Evolutionary conservation across 805 yeast species (phyloP).

Genomic region (Candida nonsorbophila): DNA sequence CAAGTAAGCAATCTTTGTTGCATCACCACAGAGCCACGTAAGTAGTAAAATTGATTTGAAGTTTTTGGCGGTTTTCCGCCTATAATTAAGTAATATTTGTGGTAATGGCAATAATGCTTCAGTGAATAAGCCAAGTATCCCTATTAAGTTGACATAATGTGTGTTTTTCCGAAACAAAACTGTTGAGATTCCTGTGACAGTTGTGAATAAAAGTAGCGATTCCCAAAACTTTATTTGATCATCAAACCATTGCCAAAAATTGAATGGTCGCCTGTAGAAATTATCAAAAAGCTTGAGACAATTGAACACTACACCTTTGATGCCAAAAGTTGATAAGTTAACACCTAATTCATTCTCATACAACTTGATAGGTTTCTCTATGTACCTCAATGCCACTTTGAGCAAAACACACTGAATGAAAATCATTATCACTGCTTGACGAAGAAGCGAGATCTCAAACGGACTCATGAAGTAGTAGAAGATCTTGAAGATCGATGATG

Average conservation of each 20-base stretch:
- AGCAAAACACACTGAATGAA: slow-evolving; percentile 65
- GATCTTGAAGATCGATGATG: slow-evolving; percentile 68
- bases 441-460: slow-evolving; percentile 68
- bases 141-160: slow-evolving; percentile 48
- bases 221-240: slow-evolving; percentile 51
- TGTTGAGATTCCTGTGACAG: slow-evolving; percentile 36
- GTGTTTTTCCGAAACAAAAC: slow-evolving; percentile 26
- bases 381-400: slow-evolving; percentile 54
- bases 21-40: slow-evolving; percentile 89
- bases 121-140: slow-evolving; percentile 60
- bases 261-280: slow-evolving; percentile 47
- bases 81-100: slow-evolving; percentile 63
- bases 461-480: slow-evolving; percentile 76
- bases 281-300: slow-evolving; percentile 64
- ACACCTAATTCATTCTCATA: slow-evolving; percentile 22
- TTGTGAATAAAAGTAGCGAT: slow-evolving; percentile 47
- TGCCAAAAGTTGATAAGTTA: slow-evolving; percentile 11
- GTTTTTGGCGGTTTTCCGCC: slow-evolving; percentile 67
- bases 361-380: slow-evolving; percentile 33
- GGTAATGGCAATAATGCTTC: slow-evolving; percentile 75
- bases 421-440: slow-evolving; percentile 86
- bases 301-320: slow-evolving; percentile 13
- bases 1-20: slow-evolving; percentile 68
- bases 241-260: slow-evolving; percentile 86
- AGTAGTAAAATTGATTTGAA: slow-evolving; percentile 70